Conservation (phyloP, 2,329 filamentous ascomycete genomes). For the Talaromyces islandicus region DNA sequence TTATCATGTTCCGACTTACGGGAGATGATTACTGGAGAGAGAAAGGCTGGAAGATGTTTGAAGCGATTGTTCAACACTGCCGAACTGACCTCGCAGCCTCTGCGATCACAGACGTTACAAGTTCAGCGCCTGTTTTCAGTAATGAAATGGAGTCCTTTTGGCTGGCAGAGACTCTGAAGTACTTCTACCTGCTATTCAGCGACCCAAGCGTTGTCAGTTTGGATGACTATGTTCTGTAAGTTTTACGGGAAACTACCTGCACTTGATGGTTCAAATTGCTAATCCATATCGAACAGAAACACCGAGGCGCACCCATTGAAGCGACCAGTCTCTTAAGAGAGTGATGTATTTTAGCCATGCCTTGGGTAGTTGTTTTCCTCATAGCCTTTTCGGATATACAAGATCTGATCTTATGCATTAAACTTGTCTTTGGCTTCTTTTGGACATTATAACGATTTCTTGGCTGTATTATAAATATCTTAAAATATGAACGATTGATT, state of each 20-base stretch:
- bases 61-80: slow-evolving; percentile 56
- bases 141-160: slow-evolving; percentile 74
- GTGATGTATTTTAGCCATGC: not conserved
- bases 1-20: slow-evolving; percentile 69
- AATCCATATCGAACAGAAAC: slow-evolving; percentile 22
- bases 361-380: not conserved
- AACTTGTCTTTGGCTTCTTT: not conserved
- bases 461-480: not conserved
- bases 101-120: slow-evolving; percentile 61
- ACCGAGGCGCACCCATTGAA: slow-evolving; percentile 25
- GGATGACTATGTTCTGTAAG: slow-evolving; percentile 44
- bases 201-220: slow-evolving; percentile 38
- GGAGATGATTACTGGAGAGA: slow-evolving; percentile 60
- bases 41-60: slow-evolving; percentile 70
- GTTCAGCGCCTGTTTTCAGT: slow-evolving; percentile 35
- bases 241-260: slow-evolving; percentile 11
- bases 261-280: slow-evolving; percentile 1
- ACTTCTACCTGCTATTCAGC: slow-evolving; percentile 43
- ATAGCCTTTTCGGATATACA: not conserved
- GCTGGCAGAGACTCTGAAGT: slow-evolving; percentile 49
- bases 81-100: slow-evolving; percentile 58
- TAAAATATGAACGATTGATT: not conserved
- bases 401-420: not conserved
- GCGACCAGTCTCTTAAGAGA: slow-evolving; percentile 12
- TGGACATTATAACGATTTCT: not conserved